Evolutionary conservation across 2,329 filamentous ascomycete genomes (phyloP).

Genomic region (Trichoderma atrobrunneum): DNA sequence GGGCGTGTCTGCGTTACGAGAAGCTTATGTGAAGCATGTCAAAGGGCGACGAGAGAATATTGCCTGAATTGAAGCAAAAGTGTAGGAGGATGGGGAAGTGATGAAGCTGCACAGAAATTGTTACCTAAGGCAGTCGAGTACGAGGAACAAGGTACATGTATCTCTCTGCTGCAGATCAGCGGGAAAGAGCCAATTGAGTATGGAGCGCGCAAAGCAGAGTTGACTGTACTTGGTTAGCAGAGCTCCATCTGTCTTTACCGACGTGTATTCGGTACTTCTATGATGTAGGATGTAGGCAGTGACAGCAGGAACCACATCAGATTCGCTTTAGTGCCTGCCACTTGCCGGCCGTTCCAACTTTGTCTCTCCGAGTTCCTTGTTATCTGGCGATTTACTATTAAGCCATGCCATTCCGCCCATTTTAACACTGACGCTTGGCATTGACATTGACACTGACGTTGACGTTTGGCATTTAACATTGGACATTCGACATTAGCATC

Average conservation of each 20-base stretch:
- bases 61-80: not conserved
- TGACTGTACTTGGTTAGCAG: not conserved
- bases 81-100: not conserved
- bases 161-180: not conserved
- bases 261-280: not conserved
- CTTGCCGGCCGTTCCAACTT: slow-evolving; percentile 6
- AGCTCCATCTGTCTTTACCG: not conserved
- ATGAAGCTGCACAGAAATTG: not conserved
- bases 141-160: not conserved
- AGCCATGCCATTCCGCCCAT: slow-evolving; percentile 1
- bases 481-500: not conserved
- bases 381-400: slow-evolving; percentile 5
- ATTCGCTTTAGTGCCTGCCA: not conserved
- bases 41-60: not conserved
- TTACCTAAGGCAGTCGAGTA: not conserved
- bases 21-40: not conserved
- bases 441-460: not conserved
- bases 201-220: not conserved
- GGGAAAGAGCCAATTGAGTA: not conserved
- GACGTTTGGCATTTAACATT: not conserved
- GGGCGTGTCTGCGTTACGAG: not conserved
- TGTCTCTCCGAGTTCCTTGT: not conserved
- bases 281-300: not conserved
- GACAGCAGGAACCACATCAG: not conserved
- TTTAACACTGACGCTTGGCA: not conserved